Base-by-base conservation (phyloP, 495 filamentous ascomycete genomes). In the Talaromyces nanjingensis region DNA sequence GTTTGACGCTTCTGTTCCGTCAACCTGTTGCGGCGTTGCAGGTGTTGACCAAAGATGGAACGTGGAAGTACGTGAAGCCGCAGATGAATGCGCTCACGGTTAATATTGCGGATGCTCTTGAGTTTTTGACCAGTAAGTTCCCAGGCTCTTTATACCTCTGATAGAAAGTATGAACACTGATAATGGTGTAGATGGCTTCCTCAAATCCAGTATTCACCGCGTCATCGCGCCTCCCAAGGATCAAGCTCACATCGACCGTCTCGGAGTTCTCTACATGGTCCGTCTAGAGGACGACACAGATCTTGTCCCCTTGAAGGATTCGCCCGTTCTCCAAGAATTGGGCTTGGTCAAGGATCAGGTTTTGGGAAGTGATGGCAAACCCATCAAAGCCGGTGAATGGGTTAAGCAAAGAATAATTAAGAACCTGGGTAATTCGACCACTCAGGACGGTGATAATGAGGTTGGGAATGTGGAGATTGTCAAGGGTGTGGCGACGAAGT, bases 1-100 rank as follows among this genome's bases (percentile, higher is more conserved):
- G 73, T 39, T 61, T 85, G 12, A 85, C 82, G 0, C 68, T 86
- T 18, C 70, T 85, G 0, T 85, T 83, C 74, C 75, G 80, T 39
- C 83, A 86, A 63, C 81, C 83, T 6, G 72, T 85, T 34, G 83
- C 82, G 2, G 84, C 78, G 16, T 67, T 86, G 53, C 82, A 86
- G 69, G 77, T 85, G 22, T 31, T 24, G 20, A 66, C 67, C 0
- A 65, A 69, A 3, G 61, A 65, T 14, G 52, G 52, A 4, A 42
- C 69, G 65, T 76, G 73, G 73, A 77, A 77, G 64, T 82, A 64
- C 76, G 77, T 72, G 49, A 72, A 70, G 22, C 67, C 81, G 7
- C 74, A 80, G 33, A 73, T 81, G 25, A 80, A 77, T 2, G 81
- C 75, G 0, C 82, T 84, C 63, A 82, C 79, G 2, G 77, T 82